These are phyloP conservation scores for Plasmodium relictum DNA, from an alignment of 169 alveolate genomes.

Conservation along the genomic window DNA sequence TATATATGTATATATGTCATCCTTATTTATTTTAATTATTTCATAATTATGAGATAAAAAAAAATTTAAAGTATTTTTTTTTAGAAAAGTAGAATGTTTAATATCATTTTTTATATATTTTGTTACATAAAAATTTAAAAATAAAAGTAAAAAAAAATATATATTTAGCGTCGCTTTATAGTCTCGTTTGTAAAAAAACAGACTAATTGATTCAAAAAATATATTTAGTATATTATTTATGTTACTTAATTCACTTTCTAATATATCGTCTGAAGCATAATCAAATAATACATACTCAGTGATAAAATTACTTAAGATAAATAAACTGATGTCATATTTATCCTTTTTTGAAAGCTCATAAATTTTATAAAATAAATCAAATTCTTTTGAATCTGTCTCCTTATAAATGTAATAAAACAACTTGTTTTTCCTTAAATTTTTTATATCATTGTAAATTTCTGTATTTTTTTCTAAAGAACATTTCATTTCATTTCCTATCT, in stretches of 20 bases:
- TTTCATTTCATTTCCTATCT: constrained; percentile 2
- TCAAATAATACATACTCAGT: constrained; percentile 56
- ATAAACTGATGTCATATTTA: constrained; percentile 70
- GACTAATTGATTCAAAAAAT: constrained; percentile 59
- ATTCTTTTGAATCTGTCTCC: constrained; percentile 6
- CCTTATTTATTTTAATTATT: constrained; percentile 39
- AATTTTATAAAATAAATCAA: constrained; percentile 30
- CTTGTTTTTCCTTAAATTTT: constrained; percentile 56
- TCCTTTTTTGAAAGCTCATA: constrained; percentile 63
- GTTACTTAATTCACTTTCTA: constrained; percentile 63
- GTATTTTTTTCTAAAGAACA: constrained; percentile 37
- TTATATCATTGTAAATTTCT: constrained; percentile 47
- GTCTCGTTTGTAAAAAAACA: constrained; percentile 61
- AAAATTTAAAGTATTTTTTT: constrained; percentile 48
- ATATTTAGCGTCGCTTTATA: constrained; percentile 61
- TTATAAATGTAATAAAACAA: constrained; percentile 49
- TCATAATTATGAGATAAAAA: constrained; percentile 61
- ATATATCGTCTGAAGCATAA: constrained; percentile 42
- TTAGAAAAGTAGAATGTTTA: constrained; percentile 33
- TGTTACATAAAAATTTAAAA: constrained; percentile 74
- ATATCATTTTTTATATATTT: constrained; percentile 56
- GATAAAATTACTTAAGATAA: constrained; percentile 66
- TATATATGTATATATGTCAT: constrained; percentile 55
- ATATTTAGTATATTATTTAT: constrained; percentile 68
- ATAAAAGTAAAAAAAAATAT: constrained; percentile 51